phyloP scores from a whole-genome alignment of 306 rosid genomes.

The Benincasa hispida region DNA sequence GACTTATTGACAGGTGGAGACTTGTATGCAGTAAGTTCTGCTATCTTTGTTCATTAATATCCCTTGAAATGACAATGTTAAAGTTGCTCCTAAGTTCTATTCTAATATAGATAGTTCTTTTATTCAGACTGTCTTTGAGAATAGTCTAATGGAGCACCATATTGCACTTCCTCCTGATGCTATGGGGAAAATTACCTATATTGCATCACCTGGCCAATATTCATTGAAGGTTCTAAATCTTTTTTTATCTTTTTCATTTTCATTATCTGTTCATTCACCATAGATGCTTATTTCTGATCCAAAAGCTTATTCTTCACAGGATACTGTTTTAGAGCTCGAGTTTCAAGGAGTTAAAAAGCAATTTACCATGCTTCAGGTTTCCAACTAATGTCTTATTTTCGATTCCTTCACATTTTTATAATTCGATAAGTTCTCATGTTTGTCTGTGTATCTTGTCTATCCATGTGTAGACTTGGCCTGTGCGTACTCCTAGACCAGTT shows the following conservation, averaged over 20 bases:
- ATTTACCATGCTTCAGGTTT: slow-evolving; percentile 97
- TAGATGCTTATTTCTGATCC: not conserved
- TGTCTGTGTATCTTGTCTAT: slow-evolving; percentile 4
- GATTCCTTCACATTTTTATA: not conserved
- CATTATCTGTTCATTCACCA: not conserved
- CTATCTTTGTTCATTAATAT: not conserved
- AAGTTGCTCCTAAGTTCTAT: slow-evolving; percentile 1
- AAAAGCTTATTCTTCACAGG: slow-evolving; percentile 38
- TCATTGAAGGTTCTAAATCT: slow-evolving; percentile 53
- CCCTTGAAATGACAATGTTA: slow-evolving; percentile 5
- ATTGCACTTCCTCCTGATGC: slow-evolving; percentile 88
- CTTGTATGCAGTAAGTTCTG: slow-evolving; percentile 75
- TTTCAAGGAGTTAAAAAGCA: slow-evolving; percentile 91
- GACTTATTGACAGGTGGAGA: slow-evolving; percentile 91
- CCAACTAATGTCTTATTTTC: slow-evolving; percentile 13
- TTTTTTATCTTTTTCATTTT: not conserved
- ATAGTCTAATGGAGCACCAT: slow-evolving; percentile 86
- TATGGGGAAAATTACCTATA: slow-evolving; percentile 87
- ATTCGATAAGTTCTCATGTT: slow-evolving; percentile 1
- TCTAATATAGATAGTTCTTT: slow-evolving; percentile 12
- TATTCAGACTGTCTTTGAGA: slow-evolving; percentile 76
- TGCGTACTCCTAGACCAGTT: slow-evolving; percentile 95
- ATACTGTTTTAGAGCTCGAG: slow-evolving; percentile 92
- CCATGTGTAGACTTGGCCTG: slow-evolving; percentile 83
- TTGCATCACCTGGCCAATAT: slow-evolving; percentile 96